Evolutionary conservation across 805 yeast genomes (phyloP).

Genomic region (Starmerella sirachaensis): DNA sequence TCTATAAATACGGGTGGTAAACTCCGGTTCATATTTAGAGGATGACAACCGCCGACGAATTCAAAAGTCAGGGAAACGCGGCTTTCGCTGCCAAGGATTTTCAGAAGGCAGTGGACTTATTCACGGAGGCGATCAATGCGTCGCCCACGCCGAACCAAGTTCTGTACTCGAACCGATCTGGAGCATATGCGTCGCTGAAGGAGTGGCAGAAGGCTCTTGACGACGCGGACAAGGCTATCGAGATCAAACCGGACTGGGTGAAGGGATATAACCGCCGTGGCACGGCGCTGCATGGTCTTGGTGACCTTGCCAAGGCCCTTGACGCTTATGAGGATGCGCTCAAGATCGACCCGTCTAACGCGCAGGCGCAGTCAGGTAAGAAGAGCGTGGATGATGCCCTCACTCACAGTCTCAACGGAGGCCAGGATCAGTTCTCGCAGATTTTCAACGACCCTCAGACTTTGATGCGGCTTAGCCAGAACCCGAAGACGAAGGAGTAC

Average conservation of each 20-base stretch:
- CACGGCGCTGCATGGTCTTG: slow-evolving; percentile 84
- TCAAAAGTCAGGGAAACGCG: slow-evolving; percentile 83
- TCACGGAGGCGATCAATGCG: slow-evolving; percentile 70
- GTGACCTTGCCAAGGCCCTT: slow-evolving; percentile 80
- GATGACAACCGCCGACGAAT: slow-evolving; percentile 22
- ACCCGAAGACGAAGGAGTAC: slow-evolving; percentile 78
- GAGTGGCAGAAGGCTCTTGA: slow-evolving; percentile 60
- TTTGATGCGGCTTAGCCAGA: slow-evolving; percentile 57
- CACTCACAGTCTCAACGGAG: slow-evolving; percentile 33
- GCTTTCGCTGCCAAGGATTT: slow-evolving; percentile 83
- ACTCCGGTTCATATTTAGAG: too few species aligned
- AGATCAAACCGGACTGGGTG: slow-evolving; percentile 79
- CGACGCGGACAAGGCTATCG: slow-evolving; percentile 77
- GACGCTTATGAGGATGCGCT: slow-evolving; percentile 87
- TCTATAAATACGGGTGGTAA: not conserved
- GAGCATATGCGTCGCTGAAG: slow-evolving; percentile 69
- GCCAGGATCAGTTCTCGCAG: slow-evolving; percentile 57
- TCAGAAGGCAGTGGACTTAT: slow-evolving; percentile 62
- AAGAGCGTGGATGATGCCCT: slow-evolving; percentile 55
- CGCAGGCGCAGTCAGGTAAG: slow-evolving; percentile 78
- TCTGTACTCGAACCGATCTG: slow-evolving; percentile 86
- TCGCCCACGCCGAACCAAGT: slow-evolving; percentile 82
- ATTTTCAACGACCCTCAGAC: slow-evolving; percentile 72
- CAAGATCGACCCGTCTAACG: slow-evolving; percentile 72
- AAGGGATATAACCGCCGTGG: slow-evolving; percentile 91